Base-by-base conservation (phyloP, 345 rosid species). In the Syzygium oleosum region DNA sequence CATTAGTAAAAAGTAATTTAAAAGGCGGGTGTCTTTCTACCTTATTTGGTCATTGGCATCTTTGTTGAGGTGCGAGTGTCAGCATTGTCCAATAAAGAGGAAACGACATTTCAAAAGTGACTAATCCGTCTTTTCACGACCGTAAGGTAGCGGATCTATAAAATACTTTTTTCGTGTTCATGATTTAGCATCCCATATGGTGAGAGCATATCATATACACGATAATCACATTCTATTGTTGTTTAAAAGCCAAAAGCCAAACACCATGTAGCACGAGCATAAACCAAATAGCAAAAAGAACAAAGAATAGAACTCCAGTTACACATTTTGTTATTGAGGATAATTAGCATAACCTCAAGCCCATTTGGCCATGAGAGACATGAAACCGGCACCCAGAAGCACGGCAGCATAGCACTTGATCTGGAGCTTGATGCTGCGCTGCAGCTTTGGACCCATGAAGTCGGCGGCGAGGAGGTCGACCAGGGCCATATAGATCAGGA, bases 391-490 rank as follows among this genome's bases (percentile, higher is more conserved):
- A 15, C 96, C 97, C 2, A 94, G 79, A n/a, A 95, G 88, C 61
- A 95, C 93, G 13, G 92, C 91, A 2, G 68, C 87, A 52, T 90
- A 92, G 5, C 92, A 86, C 53, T 85, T 86, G 2, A 90, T 1
- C 23, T 93, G 94, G 77, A 95, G 96, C 88, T 87, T 89, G 29
- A 79, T 52, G 53, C 88, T 95, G 63, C 12, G 52, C 63, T 93
- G 96, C 89, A 95, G 80, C 63, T 90, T 93, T 0, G 88, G 88
- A 65, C 90, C 92, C 96, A 92, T 91, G 87, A 95, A 96, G 87
- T 94, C 95, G 1, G 94, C 92, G 0, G 96, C 94, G 9, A 95
- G 89, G 85, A 96, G 97, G 84, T 96, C 98, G 2, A 96, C 97
- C 41, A 96, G 65, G 4, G 97, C 92, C 97, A 92, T 95, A 88